Conservation (phyloP, 2,329 filamentous ascomycete genomes). For the Emergomyces orientalis region DNA sequence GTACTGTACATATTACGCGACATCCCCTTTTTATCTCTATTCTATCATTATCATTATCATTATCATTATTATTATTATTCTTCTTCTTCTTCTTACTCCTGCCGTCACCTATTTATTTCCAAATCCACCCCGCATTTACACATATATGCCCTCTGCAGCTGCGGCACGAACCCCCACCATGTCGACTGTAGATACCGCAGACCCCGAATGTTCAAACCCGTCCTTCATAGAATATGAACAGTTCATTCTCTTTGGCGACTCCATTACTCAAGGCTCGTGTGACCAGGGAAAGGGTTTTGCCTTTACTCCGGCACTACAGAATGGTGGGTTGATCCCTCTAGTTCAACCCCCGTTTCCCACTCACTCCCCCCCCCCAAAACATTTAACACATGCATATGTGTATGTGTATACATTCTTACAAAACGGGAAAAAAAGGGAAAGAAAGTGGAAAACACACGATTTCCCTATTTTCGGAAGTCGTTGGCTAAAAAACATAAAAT, state of each 20-base stretch:
- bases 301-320: slow-evolving; percentile 62
- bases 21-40: no score
- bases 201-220: not conserved
- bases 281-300: slow-evolving; percentile 58
- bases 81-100: no score
- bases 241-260: slow-evolving; percentile 81
- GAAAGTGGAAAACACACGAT: no score
- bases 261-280: slow-evolving; percentile 64
- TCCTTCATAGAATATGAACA: slow-evolving; percentile 48
- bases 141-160: no score
- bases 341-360: not conserved
- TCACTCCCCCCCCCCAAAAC: no score
- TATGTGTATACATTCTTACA: not conserved
- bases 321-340: slow-evolving; percentile 42
- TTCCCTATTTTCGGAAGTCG: not conserved
- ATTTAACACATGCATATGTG: not conserved
- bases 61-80: no score
- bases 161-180: not conserved
- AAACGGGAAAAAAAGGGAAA: no score
- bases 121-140: no score
- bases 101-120: no score
- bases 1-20: no score
- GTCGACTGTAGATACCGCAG: not conserved
- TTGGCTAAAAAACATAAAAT: not conserved
- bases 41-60: no score